phyloP scores from a whole-genome alignment of 2,329 filamentous ascomycete species.

The Epichloe baconii region DNA sequence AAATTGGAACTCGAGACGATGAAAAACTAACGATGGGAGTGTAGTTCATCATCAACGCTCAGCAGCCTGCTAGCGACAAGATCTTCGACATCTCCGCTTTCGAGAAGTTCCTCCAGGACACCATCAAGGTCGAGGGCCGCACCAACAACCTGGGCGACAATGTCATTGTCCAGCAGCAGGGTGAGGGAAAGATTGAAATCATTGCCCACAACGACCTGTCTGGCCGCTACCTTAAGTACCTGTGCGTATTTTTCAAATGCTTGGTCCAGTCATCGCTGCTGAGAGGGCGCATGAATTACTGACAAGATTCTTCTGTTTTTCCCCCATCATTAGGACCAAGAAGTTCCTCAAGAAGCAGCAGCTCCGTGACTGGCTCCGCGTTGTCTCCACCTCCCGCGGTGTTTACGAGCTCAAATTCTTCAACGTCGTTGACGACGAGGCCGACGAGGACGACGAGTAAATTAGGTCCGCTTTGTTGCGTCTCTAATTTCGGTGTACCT shows the following conservation, averaged over 20 bases:
- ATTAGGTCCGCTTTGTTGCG: constrained; percentile 19
- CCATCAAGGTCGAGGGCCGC: constrained; percentile 98
- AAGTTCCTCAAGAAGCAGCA: constrained; percentile 99
- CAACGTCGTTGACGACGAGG: constrained; percentile 99
- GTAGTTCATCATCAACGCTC: constrained; percentile 98
- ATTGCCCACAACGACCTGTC: constrained; percentile 96
- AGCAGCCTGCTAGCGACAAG: constrained; percentile 96
- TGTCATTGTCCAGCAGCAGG: constrained; percentile 78
- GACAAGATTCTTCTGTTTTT: neutral
- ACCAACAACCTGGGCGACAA: constrained; percentile 95
- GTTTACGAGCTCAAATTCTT: constrained; percentile 99
- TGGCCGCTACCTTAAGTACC: constrained; percentile 98
- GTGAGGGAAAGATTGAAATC: constrained; percentile 97
- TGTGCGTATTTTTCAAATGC: constrained; percentile 45
- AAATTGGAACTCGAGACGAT: neutral
- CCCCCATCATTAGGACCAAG: constrained; percentile 60
- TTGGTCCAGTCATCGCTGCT: no score
- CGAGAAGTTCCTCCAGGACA: constrained; percentile 99
- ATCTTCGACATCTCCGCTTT: constrained; percentile 99
- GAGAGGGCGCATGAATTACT: neutral
- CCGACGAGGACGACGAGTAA: constrained; percentile 98
- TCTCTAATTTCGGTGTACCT: neutral
- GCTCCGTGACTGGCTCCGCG: constrained; percentile 98
- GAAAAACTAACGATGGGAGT: neutral
- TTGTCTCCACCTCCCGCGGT: constrained; percentile 94